Conservation (phyloP, 176 grass and related monocot genomes). For the Alopecurus myosuroides region DNA sequence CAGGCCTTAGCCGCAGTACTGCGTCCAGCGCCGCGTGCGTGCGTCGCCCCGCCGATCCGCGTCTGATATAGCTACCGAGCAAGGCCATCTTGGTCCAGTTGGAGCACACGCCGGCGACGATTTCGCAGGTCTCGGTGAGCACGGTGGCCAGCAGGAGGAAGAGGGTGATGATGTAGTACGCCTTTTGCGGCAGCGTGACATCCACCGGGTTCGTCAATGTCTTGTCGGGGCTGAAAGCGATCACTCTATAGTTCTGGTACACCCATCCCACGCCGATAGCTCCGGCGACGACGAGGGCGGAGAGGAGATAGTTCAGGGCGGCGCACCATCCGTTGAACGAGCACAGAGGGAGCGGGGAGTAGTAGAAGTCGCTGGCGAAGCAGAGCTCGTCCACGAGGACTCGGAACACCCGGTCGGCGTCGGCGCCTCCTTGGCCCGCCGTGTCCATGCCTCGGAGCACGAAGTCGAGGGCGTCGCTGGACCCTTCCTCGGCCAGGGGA, state of each 20-base stretch:
- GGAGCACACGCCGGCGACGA: conserved; percentile 11
- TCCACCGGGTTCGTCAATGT: neutral
- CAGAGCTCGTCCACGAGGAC: conserved; percentile 31
- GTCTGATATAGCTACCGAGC: conserved; percentile 17
- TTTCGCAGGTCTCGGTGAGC: conserved; percentile 10
- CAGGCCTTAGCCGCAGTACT: neutral
- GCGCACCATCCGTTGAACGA: conserved; percentile 2
- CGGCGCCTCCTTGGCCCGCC: neutral
- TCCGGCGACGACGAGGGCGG: conserved; percentile 14
- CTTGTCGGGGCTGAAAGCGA: neutral
- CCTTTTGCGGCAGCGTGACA: neutral
- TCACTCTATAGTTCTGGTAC: accelerated
- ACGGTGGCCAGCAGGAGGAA: neutral
- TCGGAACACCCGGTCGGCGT: conserved; percentile 8
- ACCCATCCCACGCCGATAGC: neutral
- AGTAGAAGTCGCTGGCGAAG: conserved; percentile 42
- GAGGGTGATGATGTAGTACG: neutral
- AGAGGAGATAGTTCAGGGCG: neutral
- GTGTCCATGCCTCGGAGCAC: conserved; percentile 33
- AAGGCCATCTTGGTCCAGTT: conserved; percentile 46
- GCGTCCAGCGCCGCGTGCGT: neutral
- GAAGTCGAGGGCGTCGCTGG: conserved; percentile 13
- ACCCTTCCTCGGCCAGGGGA: conserved; percentile 5
- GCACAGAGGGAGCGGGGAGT: neutral
- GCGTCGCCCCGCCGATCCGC: neutral